phyloP scores from a whole-genome alignment of 2,329 filamentous ascomycete genomes.

The Leptographium radiaticola region DNA sequence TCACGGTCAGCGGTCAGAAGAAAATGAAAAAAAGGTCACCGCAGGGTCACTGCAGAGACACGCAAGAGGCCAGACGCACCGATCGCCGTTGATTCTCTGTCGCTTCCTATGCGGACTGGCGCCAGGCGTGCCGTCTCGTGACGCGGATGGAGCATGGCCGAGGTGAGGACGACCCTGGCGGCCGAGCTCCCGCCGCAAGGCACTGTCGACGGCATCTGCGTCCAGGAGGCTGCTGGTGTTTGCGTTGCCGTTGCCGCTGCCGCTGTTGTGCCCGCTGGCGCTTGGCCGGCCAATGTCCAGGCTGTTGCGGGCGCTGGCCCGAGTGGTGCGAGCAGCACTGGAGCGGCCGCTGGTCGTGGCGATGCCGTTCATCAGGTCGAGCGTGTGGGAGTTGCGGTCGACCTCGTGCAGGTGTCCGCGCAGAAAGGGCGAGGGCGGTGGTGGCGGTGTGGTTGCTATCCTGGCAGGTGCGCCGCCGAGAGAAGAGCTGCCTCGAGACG shows the following conservation, averaged over 20 bases:
- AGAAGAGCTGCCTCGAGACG: not conserved
- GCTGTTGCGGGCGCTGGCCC: not conserved
- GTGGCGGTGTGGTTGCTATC: conserved; percentile 8
- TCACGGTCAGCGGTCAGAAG: not conserved
- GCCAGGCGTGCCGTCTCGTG: conserved; percentile 37
- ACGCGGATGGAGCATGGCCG: conserved; percentile 9
- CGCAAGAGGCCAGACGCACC: conserved; percentile 31
- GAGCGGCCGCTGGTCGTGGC: not conserved
- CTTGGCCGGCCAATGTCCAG: not conserved
- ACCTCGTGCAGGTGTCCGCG: conserved; percentile 5
- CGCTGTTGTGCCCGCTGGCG: not conserved
- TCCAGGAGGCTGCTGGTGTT: conserved; percentile 23
- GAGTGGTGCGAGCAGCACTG: not conserved
- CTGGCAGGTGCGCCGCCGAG: not conserved
- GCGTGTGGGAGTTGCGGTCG: conserved; percentile 1
- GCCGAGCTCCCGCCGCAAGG: conserved; percentile 37
- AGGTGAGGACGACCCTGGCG: conserved; percentile 7
- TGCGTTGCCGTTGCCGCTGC: not conserved
- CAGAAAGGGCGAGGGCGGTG: not conserved
- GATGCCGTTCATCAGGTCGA: not conserved
- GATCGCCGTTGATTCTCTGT: conserved; percentile 46
- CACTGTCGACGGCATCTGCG: conserved; percentile 34
- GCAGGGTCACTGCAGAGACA: not conserved
- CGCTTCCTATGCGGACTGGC: conserved; percentile 45
- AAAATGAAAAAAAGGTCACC: not conserved